A percentile compares a stretch with the other conserved stretches of the same genome.
phyloP scores from a whole-genome alignment of 2,329 filamentous ascomycete species.

The Colletotrichum gloeosporioides region DNA sequence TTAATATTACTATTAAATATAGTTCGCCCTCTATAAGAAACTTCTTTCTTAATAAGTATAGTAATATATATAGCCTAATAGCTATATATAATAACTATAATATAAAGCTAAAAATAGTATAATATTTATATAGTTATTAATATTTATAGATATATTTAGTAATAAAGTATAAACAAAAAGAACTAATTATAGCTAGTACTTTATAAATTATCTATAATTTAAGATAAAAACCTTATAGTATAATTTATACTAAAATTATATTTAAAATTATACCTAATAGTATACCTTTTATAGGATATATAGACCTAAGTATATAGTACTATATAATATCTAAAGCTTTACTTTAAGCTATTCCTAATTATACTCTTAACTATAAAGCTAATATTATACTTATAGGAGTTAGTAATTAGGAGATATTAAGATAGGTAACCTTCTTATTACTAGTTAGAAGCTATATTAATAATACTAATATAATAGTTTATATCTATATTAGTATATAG shows the following conservation, averaged over 20 bases:
- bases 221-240: not conserved
- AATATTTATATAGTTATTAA: not conserved
- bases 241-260: not conserved
- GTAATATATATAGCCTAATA: not conserved
- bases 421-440: accelerated
- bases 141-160: not conserved
- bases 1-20: not conserved
- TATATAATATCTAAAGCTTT: not conserved
- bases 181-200: not conserved
- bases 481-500: not conserved
- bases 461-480: not conserved
- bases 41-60: not conserved
- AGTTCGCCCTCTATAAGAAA: accelerated
- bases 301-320: accelerated
- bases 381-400: not conserved
- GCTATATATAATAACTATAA: not conserved
- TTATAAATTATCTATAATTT: not conserved
- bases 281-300: not conserved
- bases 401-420: not conserved
- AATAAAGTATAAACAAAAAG: not conserved
- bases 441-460: not conserved
- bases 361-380: not conserved
- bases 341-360: accelerated
- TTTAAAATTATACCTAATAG: not conserved
- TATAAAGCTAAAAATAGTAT: not conserved